A percentile compares a stretch with the other conserved stretches of the same genome.
phyloP scores from a whole-genome alignment of 345 rosid species.

The Linum trigynum region DNA sequence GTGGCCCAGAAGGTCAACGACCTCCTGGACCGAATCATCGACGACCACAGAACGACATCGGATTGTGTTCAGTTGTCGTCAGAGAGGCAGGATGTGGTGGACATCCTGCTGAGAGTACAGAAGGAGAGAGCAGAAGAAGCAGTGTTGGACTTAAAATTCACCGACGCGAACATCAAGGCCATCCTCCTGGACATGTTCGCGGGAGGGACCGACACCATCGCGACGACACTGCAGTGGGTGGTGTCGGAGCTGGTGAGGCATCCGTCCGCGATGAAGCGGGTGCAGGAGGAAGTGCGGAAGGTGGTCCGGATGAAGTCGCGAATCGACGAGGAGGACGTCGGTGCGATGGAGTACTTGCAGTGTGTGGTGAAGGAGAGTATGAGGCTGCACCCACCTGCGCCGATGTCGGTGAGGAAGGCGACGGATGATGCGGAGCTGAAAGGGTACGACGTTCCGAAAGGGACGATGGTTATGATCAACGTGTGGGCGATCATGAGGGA shows the following conservation, averaged over 20 bases:
- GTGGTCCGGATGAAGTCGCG: background rate
- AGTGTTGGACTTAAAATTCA: slow-evolving; percentile 7
- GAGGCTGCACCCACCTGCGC: slow-evolving; percentile 4
- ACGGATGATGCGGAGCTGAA: background rate
- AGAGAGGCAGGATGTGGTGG: slow-evolving; percentile 6
- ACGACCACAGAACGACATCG: background rate
- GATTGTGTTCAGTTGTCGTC: background rate
- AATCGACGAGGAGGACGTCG: background rate
- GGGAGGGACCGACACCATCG: background rate
- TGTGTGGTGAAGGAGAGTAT: slow-evolving; percentile 5
- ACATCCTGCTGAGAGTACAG: slow-evolving; percentile 10
- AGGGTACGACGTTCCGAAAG: slow-evolving; percentile 7
- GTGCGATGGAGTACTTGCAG: background rate
- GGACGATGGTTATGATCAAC: slow-evolving; percentile 6
- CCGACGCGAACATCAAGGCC: slow-evolving; percentile 8
- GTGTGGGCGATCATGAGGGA: slow-evolving; percentile 3
- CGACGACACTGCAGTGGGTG: background rate
- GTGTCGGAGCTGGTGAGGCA: background rate
- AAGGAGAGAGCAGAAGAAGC: background rate
- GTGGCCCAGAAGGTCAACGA: background rate
- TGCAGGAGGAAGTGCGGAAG: background rate
- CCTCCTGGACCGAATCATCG: slow-evolving; percentile 11
- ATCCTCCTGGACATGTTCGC: slow-evolving; percentile 1
- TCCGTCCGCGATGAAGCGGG: background rate
- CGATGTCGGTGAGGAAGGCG: background rate